Conservation (phyloP, 2,329 filamentous ascomycete genomes). For the Claviceps sp. region DNA sequence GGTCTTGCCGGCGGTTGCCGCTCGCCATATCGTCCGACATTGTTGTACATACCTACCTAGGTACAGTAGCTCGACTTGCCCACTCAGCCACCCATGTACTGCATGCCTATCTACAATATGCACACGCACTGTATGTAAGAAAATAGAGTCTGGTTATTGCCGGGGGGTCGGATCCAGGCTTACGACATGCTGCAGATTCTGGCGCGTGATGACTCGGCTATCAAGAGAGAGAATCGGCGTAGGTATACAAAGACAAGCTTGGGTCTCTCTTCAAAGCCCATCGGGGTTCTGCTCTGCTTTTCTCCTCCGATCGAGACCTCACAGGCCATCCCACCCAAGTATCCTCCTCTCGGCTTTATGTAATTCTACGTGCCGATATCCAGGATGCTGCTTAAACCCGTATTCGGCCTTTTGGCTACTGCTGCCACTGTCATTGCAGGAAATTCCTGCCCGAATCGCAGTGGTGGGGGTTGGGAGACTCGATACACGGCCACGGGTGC, state of each 20-base stretch:
- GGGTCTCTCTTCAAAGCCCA: neutral
- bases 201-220: neutral
- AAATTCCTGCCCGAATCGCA: constrained; percentile 3
- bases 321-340: neutral
- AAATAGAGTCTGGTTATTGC: too few relatives aligned
- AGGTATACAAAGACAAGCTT: neutral
- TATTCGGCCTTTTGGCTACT: constrained; percentile 12
- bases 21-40: too few relatives aligned
- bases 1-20: too few relatives aligned
- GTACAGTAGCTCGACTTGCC: too few relatives aligned
- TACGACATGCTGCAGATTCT: neutral
- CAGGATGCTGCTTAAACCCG: constrained; percentile 8
- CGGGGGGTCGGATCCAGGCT: neutral
- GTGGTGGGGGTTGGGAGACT: constrained; percentile 20
- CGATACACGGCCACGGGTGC: constrained; percentile 38
- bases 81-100: too few relatives aligned
- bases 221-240: neutral
- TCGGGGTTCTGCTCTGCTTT: neutral
- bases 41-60: too few relatives aligned
- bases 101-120: neutral
- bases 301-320: neutral
- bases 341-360: neutral
- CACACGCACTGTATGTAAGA: too few relatives aligned
- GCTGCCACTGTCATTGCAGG: constrained; percentile 7
- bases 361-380: neutral